Percentiles rank a stretch among this genome's conserved stretches.
These are phyloP conservation scores for Piromyces finnis DNA, from an alignment of 192 early-diverging fungal species.

Conservation along the genomic window DNA sequence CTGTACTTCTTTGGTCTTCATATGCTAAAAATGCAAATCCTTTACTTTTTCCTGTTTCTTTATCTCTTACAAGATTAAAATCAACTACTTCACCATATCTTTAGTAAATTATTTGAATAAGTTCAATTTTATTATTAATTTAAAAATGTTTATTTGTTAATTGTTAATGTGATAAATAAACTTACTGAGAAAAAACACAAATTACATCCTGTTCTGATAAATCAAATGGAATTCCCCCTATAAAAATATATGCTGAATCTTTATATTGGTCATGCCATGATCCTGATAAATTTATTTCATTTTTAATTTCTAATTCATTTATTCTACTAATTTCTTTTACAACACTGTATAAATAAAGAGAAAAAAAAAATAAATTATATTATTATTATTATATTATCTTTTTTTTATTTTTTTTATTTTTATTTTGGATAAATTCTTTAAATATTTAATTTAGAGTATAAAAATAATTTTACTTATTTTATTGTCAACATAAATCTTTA, in stretches of 20 bases:
- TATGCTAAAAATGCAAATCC: constrained; percentile 82
- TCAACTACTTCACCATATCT: constrained; percentile 81
- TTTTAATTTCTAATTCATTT: constrained; percentile 48
- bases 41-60: constrained; percentile 66
- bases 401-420: no score
- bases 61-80: constrained; percentile 71
- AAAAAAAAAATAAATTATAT: no score
- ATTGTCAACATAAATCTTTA: no score
- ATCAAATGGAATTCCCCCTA: constrained; percentile 63
- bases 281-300: constrained; percentile 20
- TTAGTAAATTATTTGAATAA: no score
- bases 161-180: no score
- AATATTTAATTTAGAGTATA: no score
- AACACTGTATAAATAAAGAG: constrained; percentile 36
- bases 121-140: no score
- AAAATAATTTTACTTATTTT: no score
- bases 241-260: constrained; percentile 79
- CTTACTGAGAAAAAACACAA: constrained; percentile 79
- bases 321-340: constrained; percentile 71
- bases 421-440: no score
- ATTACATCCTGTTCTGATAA: constrained; percentile 88
- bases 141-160: no score
- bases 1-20: constrained; percentile 77
- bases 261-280: constrained; percentile 87
- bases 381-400: no score